Evolutionary conservation across 305 asterid species (phyloP).

Genomic region (Fraxinus albicans): DNA sequence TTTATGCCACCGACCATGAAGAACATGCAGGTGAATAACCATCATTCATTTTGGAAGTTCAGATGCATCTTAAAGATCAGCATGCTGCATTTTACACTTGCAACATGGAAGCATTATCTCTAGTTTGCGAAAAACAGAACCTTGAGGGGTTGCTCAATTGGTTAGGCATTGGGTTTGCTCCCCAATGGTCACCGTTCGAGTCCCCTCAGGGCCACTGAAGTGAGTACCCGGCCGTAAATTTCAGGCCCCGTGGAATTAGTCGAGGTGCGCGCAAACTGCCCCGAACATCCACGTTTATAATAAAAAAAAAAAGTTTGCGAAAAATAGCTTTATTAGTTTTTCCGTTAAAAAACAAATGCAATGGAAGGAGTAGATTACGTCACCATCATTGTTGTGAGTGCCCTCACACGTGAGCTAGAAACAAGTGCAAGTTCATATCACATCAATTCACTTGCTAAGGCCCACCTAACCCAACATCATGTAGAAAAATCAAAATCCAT

Average conservation of each 20-base stretch:
- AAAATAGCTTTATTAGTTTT: background rate
- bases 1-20: background rate
- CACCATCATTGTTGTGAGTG: background rate
- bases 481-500: background rate
- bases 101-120: background rate
- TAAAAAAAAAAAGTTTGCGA: too few species aligned
- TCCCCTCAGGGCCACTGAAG: too few species aligned
- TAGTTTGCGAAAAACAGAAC: background rate
- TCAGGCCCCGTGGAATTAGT: too few species aligned
- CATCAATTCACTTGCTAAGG: background rate
- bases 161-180: too few species aligned
- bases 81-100: background rate
- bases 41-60: background rate
- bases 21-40: background rate
- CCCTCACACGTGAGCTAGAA: background rate
- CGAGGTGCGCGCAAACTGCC: too few species aligned
- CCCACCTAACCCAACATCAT: background rate
- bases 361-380: background rate
- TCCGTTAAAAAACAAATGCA: background rate
- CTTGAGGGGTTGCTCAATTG: too few species aligned
- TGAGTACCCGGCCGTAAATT: too few species aligned
- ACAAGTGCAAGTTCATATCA: background rate
- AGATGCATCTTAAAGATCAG: background rate
- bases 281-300: too few species aligned
- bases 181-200: too few species aligned